A percentile compares a stretch with the other conserved stretches of the same genome.
These are phyloP conservation scores for Gymnopilus junonius DNA, from an alignment of 768 basidiomycete species.

Conservation along the genomic window DNA sequence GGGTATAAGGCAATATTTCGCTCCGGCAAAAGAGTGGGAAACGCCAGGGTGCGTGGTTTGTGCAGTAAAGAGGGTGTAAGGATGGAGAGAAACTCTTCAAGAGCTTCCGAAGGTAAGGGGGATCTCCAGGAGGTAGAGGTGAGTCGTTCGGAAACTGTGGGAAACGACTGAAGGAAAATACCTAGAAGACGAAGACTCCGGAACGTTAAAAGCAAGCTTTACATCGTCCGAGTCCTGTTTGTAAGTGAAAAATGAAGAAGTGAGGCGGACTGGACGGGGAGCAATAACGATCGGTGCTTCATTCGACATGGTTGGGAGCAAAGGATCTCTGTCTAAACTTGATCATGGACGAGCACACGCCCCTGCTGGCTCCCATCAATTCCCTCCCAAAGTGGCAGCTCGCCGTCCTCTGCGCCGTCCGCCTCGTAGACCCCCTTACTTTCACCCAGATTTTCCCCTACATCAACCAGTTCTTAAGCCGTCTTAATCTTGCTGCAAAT, in stretches of 20 bases:
- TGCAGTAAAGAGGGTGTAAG: conserved; percentile 67
- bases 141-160: conserved; percentile 34
- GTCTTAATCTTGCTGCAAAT: conserved; percentile 55
- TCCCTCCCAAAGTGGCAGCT: conserved; percentile 38
- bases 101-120: conserved; percentile 69
- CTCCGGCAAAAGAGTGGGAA: conserved; percentile 51
- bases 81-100: conserved; percentile 85
- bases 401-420: conserved; percentile 52
- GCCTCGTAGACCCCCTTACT: conserved; percentile 60
- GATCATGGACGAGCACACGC: conserved; percentile 15
- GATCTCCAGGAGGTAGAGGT: conserved; percentile 22
- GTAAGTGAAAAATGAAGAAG: conserved; percentile 29
- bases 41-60: conserved; percentile 48
- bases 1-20: conserved; percentile 44
- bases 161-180: conserved; percentile 23
- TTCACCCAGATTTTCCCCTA: conserved; percentile 73
- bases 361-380: conserved; percentile 9
- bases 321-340: background rate
- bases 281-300: conserved; percentile 76
- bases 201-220: conserved; percentile 29
- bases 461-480: conserved; percentile 64
- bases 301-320: conserved; percentile 31
- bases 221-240: conserved; percentile 21
- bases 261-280: conserved; percentile 65
- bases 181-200: conserved; percentile 27